Base-by-base conservation (phyloP, 2,329 filamentous ascomycete species). In the Colletotrichum sp. region DNA sequence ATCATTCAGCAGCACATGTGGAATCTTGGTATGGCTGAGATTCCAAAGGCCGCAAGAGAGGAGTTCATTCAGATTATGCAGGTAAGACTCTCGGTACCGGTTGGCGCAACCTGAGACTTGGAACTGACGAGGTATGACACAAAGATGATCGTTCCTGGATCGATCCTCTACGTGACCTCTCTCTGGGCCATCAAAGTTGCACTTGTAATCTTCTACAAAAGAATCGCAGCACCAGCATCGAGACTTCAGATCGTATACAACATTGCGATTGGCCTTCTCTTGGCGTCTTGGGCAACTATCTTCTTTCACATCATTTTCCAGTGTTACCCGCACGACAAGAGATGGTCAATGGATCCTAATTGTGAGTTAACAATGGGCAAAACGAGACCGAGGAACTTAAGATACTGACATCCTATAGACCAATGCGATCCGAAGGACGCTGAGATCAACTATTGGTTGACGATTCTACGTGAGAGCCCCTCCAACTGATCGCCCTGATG, bases 101-200 rank as follows among this genome's bases (percentile, higher is more conserved):
- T 12, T 43, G 30, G 15, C 22, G 22, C 7, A 6, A 13, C 28
- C 39, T 6, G 64, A 48, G 65, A 9, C 60, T 28, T 39, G 8
- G n/a, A 12, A 32, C 72, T 43, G 62, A 65, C 30, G 25, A 18
- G 34, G 2, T 18, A 2, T 18, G 5, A 15, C n/a, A 18, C 12
- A 13, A 74, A 84, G 81, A 85, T 86, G 82, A 86, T 86, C 34
- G 79, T 86, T 1, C 85, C 85, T 2, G 85, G 85, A 16, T 86
- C 85, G 2, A 80, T 83, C 3, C 81, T 86, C 4, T 86, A 86
- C 61, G 83, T 86, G 0, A 78, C 84, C 4, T 85, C 85, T 4
- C 73, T 86, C 7, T 86, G 85, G 85, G 79, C 83, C 15, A 83
- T 86, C 78, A 86, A 86, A 64, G 79, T 85, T 8, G 84, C 85